A percentile compares a stretch with the other conserved stretches of the same genome.
Evolutionary conservation across 129 eudicot genomes (phyloP).

Genomic region (Escallonia rubra): DNA sequence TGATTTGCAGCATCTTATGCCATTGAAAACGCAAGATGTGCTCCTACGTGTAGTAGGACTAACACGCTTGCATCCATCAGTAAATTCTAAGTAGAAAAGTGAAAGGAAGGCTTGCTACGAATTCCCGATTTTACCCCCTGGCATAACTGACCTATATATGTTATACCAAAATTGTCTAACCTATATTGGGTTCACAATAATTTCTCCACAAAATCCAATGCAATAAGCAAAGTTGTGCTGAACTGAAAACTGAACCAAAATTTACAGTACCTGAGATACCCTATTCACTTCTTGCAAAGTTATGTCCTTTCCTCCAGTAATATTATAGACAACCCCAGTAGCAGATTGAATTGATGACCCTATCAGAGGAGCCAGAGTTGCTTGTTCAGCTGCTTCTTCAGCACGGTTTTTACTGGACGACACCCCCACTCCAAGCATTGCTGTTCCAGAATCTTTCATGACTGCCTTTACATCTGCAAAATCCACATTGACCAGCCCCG

Average conservation of each 20-base stretch:
- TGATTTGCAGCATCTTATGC: no score
- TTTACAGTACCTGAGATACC: constrained; percentile 77
- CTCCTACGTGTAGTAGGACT: no score
- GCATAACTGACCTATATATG: no score
- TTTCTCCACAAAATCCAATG: not conserved
- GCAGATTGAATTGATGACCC: constrained; percentile 98
- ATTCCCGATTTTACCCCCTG: no score
- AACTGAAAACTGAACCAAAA: not conserved
- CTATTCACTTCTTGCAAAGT: constrained; percentile 96
- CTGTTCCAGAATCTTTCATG: constrained; percentile 98
- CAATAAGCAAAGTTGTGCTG: not conserved
- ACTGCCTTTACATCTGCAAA: constrained; percentile 96
- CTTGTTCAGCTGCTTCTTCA: constrained; percentile 99
- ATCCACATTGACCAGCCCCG: constrained; percentile 97
- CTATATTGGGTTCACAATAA: no score
- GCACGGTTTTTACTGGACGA: constrained; percentile 97
- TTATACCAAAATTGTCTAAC: no score
- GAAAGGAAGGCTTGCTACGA: no score
- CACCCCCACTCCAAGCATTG: constrained; percentile 99
- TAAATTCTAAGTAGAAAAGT: no score
- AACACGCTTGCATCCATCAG: no score
- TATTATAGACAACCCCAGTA: constrained; percentile 91
- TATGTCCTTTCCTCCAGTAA: constrained; percentile 94
- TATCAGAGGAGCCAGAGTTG: constrained; percentile 90
- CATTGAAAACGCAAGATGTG: no score